Base-by-base conservation (phyloP, 352 stramenopile genomes). In the Pythium insidiosum region DNA sequence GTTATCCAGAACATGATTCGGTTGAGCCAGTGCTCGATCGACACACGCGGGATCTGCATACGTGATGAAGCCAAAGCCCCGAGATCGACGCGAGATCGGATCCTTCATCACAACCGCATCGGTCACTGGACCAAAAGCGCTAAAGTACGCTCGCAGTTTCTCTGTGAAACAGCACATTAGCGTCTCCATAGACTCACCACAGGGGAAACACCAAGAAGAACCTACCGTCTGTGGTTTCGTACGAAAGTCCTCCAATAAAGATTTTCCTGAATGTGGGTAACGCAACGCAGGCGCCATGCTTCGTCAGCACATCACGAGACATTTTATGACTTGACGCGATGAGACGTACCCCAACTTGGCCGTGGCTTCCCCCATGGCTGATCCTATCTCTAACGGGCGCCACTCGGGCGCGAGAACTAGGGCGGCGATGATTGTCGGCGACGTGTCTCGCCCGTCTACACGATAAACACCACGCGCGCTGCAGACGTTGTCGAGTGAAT, bases 51-150 rank as follows among this genome's bases (percentile, higher is more conserved):
- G 73, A 44, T 95, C 85, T 29, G 79, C 84, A 61, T 95, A 96
- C 43, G 87, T 96, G 71, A 96, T 95, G 62, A 96, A 96, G n/a
- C 87, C 87, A 56, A 96, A 96, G 34, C 87, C 87, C 39, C 87
- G 68, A 29, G 85, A 96, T 38, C 87, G 76, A 44, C 84, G 73
- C 29, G 87, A 95, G 43, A 96, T 95, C 45, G 83, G 80, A 44
- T 96, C 87, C 56, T 95, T 95, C 86, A 96, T 96, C 55, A 96
- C 87, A 30, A 96, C 85, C 5, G 87, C 87, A 63, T 96, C 87
- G 4, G 84, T 95, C 36, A 96, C 87, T 0, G 72, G 58, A 22
- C 87, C 87, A 43, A 93, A 96, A 23, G 81, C 73, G 41, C 78
- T 77, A 53, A 96, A 96, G 63, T 96, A 95, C 47, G 64, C 58